Base-by-base conservation (phyloP, 2,329 filamentous ascomycete species). In the Fusarium protoensiforme region DNA sequence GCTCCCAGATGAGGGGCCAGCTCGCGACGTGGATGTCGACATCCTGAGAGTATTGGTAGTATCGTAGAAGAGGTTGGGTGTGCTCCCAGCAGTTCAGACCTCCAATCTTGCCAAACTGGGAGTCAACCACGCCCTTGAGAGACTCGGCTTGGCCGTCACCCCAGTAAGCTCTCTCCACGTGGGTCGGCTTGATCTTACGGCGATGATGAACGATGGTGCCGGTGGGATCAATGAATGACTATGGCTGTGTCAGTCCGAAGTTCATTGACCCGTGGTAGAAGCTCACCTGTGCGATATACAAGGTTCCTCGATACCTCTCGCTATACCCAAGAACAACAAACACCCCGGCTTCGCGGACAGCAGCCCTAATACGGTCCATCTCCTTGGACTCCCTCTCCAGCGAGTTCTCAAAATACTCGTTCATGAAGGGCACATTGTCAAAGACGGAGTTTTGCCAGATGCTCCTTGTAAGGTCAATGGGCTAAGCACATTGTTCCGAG, bases 131-230 rank as follows among this genome's bases (percentile, higher is more conserved):
- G 31, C 75, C 81, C 10, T 76, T 68, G 8, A 87, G 76, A 14
- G 80, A 82, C 2, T 82, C 77, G 1, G 80, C 84, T 0, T 79
- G 78, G 0, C 83, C 83, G 48, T 88, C 86, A 6, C 86, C 86
- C 53, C 83, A 88, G 41, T 87, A 74, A 8, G 84, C 84, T 1
- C 85, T 81, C 77, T 88, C 87, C 74, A 88, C 84, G 53, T 88
- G 86, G 0, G 86, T 88, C 0, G 86, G 83, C 77, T 88, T 88
- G 71, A 88, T 81, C 78, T 89, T 88, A 29, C 85, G 83, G 2
- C 85, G 83, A 56, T 83, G 80, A 9, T 80, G 73, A 11, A 80
- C 71, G 20, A 87, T 69, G 27, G 83, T 79, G 10, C 85, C 85
- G 14, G 81, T 77, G 0, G 79, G 71, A 5, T 77, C 81, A 56